These are phyloP conservation scores for Forsythia viridissima DNA, from an alignment of 257 asterid species.

Conservation along the genomic window DNA sequence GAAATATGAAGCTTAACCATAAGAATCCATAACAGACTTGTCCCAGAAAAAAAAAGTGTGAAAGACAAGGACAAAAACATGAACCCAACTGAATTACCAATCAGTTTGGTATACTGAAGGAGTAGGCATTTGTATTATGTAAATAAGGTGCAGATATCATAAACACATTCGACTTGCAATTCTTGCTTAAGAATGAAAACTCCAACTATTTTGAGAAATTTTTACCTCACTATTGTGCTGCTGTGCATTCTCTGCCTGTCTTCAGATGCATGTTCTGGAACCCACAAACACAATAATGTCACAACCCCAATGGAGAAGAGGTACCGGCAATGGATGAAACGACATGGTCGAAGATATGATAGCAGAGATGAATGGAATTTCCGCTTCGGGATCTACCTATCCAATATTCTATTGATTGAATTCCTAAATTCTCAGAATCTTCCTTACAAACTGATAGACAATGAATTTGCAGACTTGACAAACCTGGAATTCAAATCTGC, in stretches of 20 bases:
- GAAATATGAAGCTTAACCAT: slow-evolving; percentile 26
- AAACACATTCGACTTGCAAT: background rate
- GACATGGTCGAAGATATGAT: slow-evolving; percentile 33
- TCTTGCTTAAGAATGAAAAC: slow-evolving; percentile 26
- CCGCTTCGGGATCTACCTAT: slow-evolving; percentile 60
- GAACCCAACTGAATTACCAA: slow-evolving; percentile 47
- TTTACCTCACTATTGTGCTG: slow-evolving; percentile 23
- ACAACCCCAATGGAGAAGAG: slow-evolving; percentile 33
- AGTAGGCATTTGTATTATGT: slow-evolving; percentile 3
- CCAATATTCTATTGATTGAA: slow-evolving; percentile 48
- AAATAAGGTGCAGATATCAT: slow-evolving; percentile 11
- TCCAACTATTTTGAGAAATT: slow-evolving; percentile 10
- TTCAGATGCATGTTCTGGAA: slow-evolving; percentile 27
- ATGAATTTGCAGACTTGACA: slow-evolving; percentile 70
- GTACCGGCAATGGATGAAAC: slow-evolving; percentile 49
- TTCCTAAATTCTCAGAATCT: slow-evolving; percentile 58
- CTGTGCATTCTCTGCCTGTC: slow-evolving; percentile 27
- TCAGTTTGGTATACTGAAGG: slow-evolving; percentile 19
- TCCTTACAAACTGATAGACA: slow-evolving; percentile 54
- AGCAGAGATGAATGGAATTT: slow-evolving; percentile 49
- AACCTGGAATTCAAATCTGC: slow-evolving; percentile 54
- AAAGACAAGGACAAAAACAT: slow-evolving; percentile 38
- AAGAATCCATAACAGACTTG: slow-evolving; percentile 32
- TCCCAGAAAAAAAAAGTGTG: slow-evolving; percentile 29
- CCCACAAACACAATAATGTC: background rate